Evolutionary conservation across 108 stramenopile species (phyloP), one percentile per base, ranked within the genome.

Genomic region (Epipyxis sp.): DNA sequence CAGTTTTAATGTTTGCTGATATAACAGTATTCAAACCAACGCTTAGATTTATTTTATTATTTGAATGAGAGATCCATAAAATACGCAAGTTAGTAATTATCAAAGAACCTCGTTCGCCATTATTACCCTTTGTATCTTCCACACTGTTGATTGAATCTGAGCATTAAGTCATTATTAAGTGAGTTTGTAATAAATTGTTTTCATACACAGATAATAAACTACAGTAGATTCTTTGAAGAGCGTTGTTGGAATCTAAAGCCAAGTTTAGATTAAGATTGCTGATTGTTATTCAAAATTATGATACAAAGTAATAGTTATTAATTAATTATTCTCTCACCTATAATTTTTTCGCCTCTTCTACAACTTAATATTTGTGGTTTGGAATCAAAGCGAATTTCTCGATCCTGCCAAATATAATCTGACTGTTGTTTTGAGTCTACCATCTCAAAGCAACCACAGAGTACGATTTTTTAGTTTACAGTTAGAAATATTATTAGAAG

Each of bases 301-400:
- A n/a, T n/a, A n/a, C n/a, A n/a, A n/a, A n/a, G n/a, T n/a, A n/a
- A n/a, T n/a, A n/a, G n/a, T n/a, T n/a, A n/a, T n/a, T n/a, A n/a
- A n/a, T n/a, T n/a, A n/a, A n/a, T n/a, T n/a, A n/a, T n/a, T 6
- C 20, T 6, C 13, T 50, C 6, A 50, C 46, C 46, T 27, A 89
- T 81, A 0, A 83, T 54, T 1, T 39, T 16, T 78, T 89, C 89
- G n/a, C 89, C 89, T 43, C 46, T 44, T 27, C 88, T 69, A 16
- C 59, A 69, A 50, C 35, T 50, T 35, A 88, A 54, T 30, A 45
- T 29, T 20, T 27, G 25, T 10, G 77, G 83, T 6, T 6, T 0
- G 0, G 83, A 42, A 42, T 89, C 89, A 62, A 89, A 89, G 30
- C 86, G 82, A 27, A 89, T 82, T 80, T 88, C 89, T 1, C 86